Percentiles rank a stretch among this genome's conserved stretches.
Conservation (phyloP, 495 filamentous ascomycete genomes). For the Extremus antarcticus region DNA sequence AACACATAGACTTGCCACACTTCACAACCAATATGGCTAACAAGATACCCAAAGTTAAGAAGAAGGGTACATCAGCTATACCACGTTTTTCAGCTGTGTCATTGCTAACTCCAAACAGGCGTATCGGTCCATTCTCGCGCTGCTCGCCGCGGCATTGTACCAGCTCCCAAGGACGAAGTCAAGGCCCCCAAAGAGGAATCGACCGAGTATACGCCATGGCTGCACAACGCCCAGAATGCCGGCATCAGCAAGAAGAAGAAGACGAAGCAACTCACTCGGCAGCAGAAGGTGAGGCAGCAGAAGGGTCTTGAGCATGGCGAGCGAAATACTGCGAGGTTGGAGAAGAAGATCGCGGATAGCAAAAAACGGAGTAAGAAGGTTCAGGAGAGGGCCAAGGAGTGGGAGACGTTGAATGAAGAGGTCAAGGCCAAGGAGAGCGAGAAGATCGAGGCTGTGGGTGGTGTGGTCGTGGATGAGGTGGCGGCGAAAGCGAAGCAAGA, state of each 20-base stretch:
- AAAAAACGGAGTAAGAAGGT: slow-evolving; percentile 48
- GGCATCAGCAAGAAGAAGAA: slow-evolving; percentile 57
- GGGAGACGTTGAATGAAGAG: slow-evolving; percentile 48
- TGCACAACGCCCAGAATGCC: slow-evolving; percentile 52
- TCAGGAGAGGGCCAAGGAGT: slow-evolving; percentile 34
- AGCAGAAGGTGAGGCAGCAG: slow-evolving; percentile 56
- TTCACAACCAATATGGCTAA: slow-evolving; percentile 25
- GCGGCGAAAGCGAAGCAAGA: not conserved
- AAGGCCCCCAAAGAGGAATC: slow-evolving; percentile 42
- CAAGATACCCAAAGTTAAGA: slow-evolving; percentile 33
- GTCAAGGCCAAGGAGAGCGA: slow-evolving; percentile 14
- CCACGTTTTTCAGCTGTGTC: not conserved
- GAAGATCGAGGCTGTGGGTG: not conserved
- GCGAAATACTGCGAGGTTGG: slow-evolving; percentile 54
- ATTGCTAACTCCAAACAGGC: slow-evolving; percentile 2
- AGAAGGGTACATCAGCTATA: slow-evolving; percentile 13
- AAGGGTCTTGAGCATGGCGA: slow-evolving; percentile 66
- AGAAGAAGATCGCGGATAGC: slow-evolving; percentile 60
- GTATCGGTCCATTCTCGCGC: slow-evolving; percentile 19
- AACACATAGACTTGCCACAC: too few relatives aligned
- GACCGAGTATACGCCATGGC: slow-evolving; percentile 47
- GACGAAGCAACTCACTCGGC: slow-evolving; percentile 47
- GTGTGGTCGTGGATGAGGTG: too few relatives aligned
- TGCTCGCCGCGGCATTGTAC: slow-evolving; percentile 13
- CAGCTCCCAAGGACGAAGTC: slow-evolving; percentile 35